These are phyloP conservation scores for Mucor mucedo DNA, from an alignment of 371 early-diverging fungal species.

Conservation along the genomic window DNA sequence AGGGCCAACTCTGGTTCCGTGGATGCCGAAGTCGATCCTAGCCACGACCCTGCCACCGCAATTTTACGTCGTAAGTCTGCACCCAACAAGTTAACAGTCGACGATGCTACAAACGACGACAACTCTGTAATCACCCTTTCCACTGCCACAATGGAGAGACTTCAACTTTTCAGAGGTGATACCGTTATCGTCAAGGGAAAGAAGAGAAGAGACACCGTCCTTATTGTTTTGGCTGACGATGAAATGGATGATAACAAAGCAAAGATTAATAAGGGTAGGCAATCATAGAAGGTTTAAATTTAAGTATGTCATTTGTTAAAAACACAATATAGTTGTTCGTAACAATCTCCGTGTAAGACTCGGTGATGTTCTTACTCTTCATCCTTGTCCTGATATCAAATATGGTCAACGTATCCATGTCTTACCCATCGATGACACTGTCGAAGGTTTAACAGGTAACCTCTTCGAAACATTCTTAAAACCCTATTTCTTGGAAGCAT, in stretches of 20 bases:
- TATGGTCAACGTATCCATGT: slow-evolving; percentile 96
- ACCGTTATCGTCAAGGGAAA: slow-evolving; percentile 98
- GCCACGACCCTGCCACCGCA: slow-evolving; percentile 88
- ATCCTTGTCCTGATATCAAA: slow-evolving; percentile 95
- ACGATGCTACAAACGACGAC: slow-evolving; percentile 96
- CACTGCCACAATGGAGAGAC: slow-evolving; percentile 92
- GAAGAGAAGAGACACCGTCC: slow-evolving; percentile 96
- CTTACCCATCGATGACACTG: slow-evolving; percentile 98
- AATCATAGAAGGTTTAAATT: not conserved
- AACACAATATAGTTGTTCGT: slow-evolving; percentile 77
- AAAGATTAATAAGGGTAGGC: slow-evolving; percentile 88
- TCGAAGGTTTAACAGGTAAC: slow-evolving; percentile 97
- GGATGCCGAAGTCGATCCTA: slow-evolving; percentile 55
- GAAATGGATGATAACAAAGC: slow-evolving; percentile 93
- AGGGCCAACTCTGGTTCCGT: slow-evolving; percentile 58
- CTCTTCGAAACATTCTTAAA: slow-evolving; percentile 97
- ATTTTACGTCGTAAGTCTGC: slow-evolving; percentile 94
- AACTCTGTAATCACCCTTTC: slow-evolving; percentile 92
- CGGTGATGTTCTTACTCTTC: slow-evolving; percentile 98
- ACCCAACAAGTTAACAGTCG: slow-evolving; percentile 97
- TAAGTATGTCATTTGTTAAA: not conserved
- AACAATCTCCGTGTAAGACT: slow-evolving; percentile 97
- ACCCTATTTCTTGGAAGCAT: slow-evolving; percentile 96
- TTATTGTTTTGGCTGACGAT: slow-evolving; percentile 93
- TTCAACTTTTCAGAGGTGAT: slow-evolving; percentile 94